Base-by-base conservation (phyloP, 2,329 filamentous ascomycete genomes). In the Colletotrichum eremochloae region DNA sequence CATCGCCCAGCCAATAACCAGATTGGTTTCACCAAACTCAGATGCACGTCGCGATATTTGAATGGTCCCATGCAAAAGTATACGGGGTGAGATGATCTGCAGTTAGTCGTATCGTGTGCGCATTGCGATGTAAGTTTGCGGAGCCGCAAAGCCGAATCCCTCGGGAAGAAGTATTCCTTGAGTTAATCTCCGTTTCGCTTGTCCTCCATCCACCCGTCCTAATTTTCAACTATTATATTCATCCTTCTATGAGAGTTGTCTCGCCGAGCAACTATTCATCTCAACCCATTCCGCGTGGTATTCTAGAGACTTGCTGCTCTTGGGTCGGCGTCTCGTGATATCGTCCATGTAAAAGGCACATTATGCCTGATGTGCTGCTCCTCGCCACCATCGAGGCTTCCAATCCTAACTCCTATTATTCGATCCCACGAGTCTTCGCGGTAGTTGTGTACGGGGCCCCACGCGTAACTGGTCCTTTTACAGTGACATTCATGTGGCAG, bases 171-270 rank as follows among this genome's bases (percentile, higher is more conserved):
- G 6, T 24, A 71, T 57, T 50, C 63, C 56, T 46, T 46, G 42
- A 61, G 57, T 24, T 50, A 36, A 44, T 44, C 44, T 57, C 50
- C 48, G 68, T 57, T 63, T 68, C 64, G 42, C 57, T 57, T 52
- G 48, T 40, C n/a, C 8, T 40, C 11, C 42, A 18, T 6, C 31
- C 18, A 9, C 40, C 11, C 38, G 9, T 38, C 42, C 40, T 33
- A 5, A 42, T 44, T 53, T 15, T 29, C 24, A 3, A 52, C 8
- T 15, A 31, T 31, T 14, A 5, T 9, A 3, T 7, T 5, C 20
- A 31, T 64, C 50, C 36, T 46, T 44, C 44, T 24, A 55, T 46
- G 33, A 12, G 24, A n/a, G 20, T 38, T 58, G 55, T 15, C n/a
- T 58, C 33, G 2, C 20, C 44, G 33, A 42, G 40, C 20, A 12